Conservation (phyloP, 306 rosid genomes). For the Ammopiptanthus mongolicus region DNA sequence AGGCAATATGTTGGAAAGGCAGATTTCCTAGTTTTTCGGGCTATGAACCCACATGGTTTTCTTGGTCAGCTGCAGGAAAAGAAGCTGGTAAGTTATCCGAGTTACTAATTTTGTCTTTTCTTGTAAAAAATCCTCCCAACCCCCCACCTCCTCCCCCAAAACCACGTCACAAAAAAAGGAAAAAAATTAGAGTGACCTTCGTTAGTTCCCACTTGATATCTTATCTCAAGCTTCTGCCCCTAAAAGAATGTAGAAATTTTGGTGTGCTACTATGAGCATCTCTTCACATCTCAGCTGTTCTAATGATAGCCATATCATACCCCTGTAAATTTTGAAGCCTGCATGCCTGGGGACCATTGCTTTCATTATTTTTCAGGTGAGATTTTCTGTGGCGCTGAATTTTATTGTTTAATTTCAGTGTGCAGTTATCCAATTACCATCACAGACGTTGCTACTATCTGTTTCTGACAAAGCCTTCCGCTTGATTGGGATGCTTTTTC, state of each 20-base stretch:
- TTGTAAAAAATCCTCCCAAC: no score
- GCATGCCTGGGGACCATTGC: neutral
- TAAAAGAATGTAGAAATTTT: neutral
- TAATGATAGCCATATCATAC: neutral
- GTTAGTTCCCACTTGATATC: neutral
- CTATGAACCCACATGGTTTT: conserved; percentile 92
- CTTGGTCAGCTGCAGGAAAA: conserved; percentile 93
- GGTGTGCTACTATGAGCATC: neutral
- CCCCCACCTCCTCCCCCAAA: no score
- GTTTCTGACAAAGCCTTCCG: conserved; percentile 93
- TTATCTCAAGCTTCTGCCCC: neutral
- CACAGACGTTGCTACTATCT: conserved; percentile 89
- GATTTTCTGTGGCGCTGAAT: conserved; percentile 4
- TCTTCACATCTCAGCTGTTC: neutral
- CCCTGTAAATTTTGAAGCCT: neutral
- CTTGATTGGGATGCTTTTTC: conserved; percentile 97
- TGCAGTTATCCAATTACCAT: conserved; percentile 95
- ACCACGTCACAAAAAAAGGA: no score
- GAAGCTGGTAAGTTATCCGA: conserved; percentile 70
- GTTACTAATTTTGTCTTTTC: no score
- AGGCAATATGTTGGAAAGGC: conserved; percentile 98
- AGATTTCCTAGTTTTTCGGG: conserved; percentile 92
- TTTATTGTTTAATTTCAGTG: conserved; percentile 56
- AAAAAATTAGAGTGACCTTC: neutral
- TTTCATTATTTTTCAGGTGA: neutral